Evolutionary conservation across 2,329 filamentous ascomycete species (phyloP).

Genomic region (Alternaria triticina): DNA sequence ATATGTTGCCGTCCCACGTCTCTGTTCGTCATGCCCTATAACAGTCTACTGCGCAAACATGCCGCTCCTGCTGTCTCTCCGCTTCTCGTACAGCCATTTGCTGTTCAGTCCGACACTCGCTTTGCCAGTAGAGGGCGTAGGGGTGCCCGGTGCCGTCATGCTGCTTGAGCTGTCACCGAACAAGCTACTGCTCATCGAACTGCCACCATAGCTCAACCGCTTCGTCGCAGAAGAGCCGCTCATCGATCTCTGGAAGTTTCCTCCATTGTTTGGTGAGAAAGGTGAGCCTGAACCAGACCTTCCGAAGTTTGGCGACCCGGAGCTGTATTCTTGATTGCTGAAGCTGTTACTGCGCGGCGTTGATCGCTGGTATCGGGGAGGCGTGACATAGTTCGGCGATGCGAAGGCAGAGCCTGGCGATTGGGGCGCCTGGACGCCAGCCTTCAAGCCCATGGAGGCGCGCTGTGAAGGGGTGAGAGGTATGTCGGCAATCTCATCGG

Average conservation of each 20-base stretch:
- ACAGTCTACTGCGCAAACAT: slow-evolving; percentile 29
- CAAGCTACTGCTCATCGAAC: slow-evolving; percentile 52
- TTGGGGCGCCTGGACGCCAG: slow-evolving; percentile 61
- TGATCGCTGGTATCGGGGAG: slow-evolving; percentile 83
- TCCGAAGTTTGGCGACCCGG: slow-evolving; percentile 55
- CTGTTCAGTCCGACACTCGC: slow-evolving; percentile 82
- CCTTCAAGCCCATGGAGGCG: slow-evolving; percentile 79
- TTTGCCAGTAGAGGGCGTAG: slow-evolving; percentile 66
- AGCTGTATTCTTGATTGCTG: slow-evolving; percentile 54
- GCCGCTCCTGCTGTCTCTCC: slow-evolving; percentile 57
- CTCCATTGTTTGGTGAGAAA: slow-evolving; percentile 58
- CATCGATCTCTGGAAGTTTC: slow-evolving; percentile 71
- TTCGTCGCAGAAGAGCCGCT: slow-evolving; percentile 55
- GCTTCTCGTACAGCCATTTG: slow-evolving; percentile 94
- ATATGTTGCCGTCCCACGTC: slow-evolving; percentile 14
- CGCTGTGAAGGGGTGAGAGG: slow-evolving; percentile 90
- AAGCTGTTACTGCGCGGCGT: slow-evolving; percentile 67
- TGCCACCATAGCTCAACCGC: slow-evolving; percentile 66
- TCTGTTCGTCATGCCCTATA: neutral
- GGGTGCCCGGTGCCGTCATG: slow-evolving; percentile 61
- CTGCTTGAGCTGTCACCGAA: slow-evolving; percentile 50
- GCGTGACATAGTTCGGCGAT: slow-evolving; percentile 73
- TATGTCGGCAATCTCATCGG: slow-evolving; percentile 85
- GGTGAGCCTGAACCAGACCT: slow-evolving; percentile 48
- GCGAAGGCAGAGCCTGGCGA: slow-evolving; percentile 65